phyloP scores from a whole-genome alignment of 495 filamentous ascomycete species.

The Aspergillus baeticus region DNA sequence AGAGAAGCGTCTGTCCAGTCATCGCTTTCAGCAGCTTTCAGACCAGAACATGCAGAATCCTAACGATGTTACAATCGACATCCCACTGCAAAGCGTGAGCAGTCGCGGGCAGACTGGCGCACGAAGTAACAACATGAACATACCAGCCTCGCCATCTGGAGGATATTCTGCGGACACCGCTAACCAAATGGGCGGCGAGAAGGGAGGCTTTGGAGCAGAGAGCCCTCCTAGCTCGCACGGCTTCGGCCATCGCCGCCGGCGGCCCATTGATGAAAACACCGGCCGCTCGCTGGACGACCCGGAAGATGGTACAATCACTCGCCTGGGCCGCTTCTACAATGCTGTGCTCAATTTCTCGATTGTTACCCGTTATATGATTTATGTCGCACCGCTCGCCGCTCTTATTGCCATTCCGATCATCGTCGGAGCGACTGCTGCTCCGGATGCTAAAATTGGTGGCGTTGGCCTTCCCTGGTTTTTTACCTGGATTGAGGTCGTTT shows the following conservation, averaged over 20 bases:
- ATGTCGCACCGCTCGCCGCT: slow-evolving; percentile 74
- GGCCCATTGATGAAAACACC: slow-evolving; percentile 48
- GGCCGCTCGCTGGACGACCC: slow-evolving; percentile 45
- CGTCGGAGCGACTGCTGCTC: slow-evolving; percentile 58
- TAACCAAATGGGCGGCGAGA: slow-evolving; percentile 35
- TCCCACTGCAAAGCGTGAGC: slow-evolving; percentile 48
- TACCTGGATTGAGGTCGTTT: slow-evolving; percentile 87
- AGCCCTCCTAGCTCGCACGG: slow-evolving; percentile 22
- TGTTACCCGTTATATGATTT: slow-evolving; percentile 84
- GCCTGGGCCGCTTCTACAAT: slow-evolving; percentile 84
- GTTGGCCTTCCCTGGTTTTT: slow-evolving; percentile 79
- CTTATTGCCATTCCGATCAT: slow-evolving; percentile 81
- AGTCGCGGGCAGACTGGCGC: slow-evolving; percentile 45
- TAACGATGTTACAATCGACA: slow-evolving; percentile 60
- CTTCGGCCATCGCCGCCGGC: slow-evolving; percentile 42
- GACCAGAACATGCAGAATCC: slow-evolving; percentile 44
- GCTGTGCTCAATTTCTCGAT: slow-evolving; percentile 83
- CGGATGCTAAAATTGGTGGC: slow-evolving; percentile 55
- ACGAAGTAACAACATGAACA: slow-evolving; percentile 36
- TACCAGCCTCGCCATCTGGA: slow-evolving; percentile 16
- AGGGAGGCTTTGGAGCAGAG: slow-evolving; percentile 50
- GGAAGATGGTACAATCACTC: slow-evolving; percentile 64
- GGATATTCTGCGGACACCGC: slow-evolving; percentile 14
- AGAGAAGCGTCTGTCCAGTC: slow-evolving; percentile 38
- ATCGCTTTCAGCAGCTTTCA: slow-evolving; percentile 49